Conservation (phyloP, 2,329 filamentous ascomycete species). For the Ophiostoma ulmi region DNA sequence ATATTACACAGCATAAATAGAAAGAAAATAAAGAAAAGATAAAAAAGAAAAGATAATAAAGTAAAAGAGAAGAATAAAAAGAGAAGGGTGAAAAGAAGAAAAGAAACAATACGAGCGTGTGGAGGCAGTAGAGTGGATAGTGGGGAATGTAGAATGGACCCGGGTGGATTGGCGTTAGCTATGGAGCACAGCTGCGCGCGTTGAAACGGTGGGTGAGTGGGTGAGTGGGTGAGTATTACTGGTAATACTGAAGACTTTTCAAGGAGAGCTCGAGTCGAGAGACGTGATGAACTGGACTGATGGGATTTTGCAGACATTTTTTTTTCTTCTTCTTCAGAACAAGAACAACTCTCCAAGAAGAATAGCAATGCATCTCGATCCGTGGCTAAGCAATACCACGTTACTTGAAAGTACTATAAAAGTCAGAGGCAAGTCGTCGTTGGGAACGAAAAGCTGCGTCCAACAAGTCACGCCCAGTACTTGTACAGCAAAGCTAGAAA, state of each 20-base stretch:
- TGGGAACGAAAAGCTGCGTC: not conserved
- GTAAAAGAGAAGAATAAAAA: not conserved
- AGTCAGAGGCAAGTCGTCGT: not conserved
- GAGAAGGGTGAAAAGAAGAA: not conserved
- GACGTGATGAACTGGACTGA: no score
- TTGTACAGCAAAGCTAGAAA: no score
- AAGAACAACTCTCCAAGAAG: no score
- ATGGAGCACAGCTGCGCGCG: not conserved
- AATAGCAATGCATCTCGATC: no score
- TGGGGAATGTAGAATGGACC: not conserved
- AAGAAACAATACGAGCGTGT: conserved; percentile 1
- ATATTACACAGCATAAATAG: not conserved
- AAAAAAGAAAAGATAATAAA: not conserved
- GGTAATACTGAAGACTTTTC: not conserved
- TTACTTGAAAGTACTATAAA: not conserved
- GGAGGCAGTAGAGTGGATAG: not conserved
- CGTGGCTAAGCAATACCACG: not conserved
- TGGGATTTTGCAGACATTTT: no score
- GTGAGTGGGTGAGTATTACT: not conserved
- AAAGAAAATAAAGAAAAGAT: not conserved
- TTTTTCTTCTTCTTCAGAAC: no score
- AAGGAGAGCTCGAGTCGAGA: not conserved
- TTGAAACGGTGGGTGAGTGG: conserved; percentile 9
- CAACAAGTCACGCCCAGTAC: no score
- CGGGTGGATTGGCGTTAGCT: not conserved